Evolutionary conservation across 768 basidiomycete species (phyloP).

Genomic region (Cystobasidium tubakii): DNA sequence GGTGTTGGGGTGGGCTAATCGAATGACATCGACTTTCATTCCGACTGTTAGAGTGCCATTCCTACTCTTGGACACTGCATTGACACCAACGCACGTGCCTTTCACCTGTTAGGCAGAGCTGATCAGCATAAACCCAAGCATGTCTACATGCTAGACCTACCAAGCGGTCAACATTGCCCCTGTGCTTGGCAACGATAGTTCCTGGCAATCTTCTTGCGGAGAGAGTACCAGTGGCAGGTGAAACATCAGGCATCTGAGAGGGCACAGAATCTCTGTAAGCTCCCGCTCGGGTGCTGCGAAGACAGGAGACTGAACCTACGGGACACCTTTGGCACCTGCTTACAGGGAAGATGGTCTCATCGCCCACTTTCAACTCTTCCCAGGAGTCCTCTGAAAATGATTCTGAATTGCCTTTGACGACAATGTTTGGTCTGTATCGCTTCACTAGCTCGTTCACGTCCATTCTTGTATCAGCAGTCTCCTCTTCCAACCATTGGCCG

Average conservation of each 20-base stretch:
- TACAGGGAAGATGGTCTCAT: slow-evolving; percentile 24
- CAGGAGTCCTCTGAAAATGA: slow-evolving; percentile 19
- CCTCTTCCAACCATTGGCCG: not conserved
- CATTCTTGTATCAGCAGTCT: slow-evolving; percentile 25
- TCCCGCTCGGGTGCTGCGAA: not conserved
- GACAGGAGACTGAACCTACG: not conserved
- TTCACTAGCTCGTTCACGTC: slow-evolving; percentile 8
- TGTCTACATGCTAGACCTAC: not conserved
- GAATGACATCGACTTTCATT: slow-evolving; percentile 1
- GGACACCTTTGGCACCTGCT: slow-evolving; percentile 23
- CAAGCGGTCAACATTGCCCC: slow-evolving; percentile 23
- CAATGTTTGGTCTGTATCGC: slow-evolving; percentile 33
- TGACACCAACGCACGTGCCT: slow-evolving; percentile 21
- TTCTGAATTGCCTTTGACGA: slow-evolving; percentile 8
- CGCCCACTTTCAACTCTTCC: slow-evolving; percentile 2
- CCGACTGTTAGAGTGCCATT: slow-evolving; percentile 18
- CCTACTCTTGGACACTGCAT: slow-evolving; percentile 23
- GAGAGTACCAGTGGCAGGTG: slow-evolving; percentile 15
- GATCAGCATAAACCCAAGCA: not conserved
- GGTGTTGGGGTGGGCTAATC: not conserved
- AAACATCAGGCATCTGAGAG: slow-evolving; percentile 32
- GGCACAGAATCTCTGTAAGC: no score
- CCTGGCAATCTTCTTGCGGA: slow-evolving; percentile 19
- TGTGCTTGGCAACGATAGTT: not conserved
- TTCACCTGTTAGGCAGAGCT: not conserved